Evolutionary conservation across 495 filamentous ascomycete genomes (phyloP), one percentile per base, ranked within the genome.

Genomic region (Penicillium coffeae): DNA sequence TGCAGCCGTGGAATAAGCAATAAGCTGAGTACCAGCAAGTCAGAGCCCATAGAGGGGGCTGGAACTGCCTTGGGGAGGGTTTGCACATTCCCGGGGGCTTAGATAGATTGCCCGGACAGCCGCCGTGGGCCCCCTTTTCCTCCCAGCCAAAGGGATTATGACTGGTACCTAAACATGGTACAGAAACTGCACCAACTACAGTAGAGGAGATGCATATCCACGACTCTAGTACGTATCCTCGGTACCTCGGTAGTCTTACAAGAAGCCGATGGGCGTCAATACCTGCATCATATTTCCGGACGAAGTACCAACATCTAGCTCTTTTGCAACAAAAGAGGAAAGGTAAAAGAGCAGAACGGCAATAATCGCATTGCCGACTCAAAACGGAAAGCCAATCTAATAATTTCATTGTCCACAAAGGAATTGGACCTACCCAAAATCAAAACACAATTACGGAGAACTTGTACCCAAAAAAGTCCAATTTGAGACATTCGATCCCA

Each of bases 31-130:
- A n/a, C n/a, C n/a, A n/a, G n/a, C n/a, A n/a, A n/a, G n/a, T n/a
- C n/a, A n/a, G n/a, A n/a, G n/a, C n/a, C n/a, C n/a, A n/a, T n/a
- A n/a, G n/a, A n/a, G n/a, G n/a, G n/a, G n/a, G n/a, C n/a, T n/a
- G n/a, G n/a, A n/a, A n/a, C n/a, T n/a, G n/a, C n/a, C n/a, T n/a
- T n/a, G n/a, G n/a, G n/a, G n/a, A n/a, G n/a, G n/a, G 42, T 34
- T 42, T 40, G 35, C 38, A 51, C 52, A 55, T 55, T 50, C 52
- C 48, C 15, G 32, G 10, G 25, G 10, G 42, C 4, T n/a, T n/a
- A n/a, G n/a, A 30, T 30, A 15, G 42, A 51, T 50, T 55, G 48
- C 42, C 35, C 52, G 52, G 52, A 50, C 52, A 55, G 47, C 52
- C 50, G 43, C 52, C 47, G 42, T 35, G 10, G 32, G 18, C 7